Evolutionary conservation across 192 early-diverging fungal species (phyloP).

Genomic region (Oehlia diaphana): DNA sequence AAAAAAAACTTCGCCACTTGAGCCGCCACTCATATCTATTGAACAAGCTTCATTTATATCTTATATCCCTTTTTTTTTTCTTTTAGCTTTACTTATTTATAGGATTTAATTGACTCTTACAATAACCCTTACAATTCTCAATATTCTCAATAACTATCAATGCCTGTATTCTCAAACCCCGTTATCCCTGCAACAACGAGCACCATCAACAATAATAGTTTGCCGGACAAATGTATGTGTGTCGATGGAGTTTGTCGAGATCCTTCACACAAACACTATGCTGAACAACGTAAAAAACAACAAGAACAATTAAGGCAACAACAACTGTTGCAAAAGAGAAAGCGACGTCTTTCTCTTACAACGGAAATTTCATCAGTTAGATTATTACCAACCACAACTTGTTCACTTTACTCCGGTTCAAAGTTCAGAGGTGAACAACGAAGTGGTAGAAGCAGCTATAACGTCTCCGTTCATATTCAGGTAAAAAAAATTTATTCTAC

Average conservation of each 20-base stretch:
- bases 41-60: not conserved
- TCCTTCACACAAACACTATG: slow-evolving; percentile 26
- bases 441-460: slow-evolving; percentile 60
- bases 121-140: not conserved
- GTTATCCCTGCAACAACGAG: not conserved
- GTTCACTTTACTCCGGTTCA: slow-evolving; percentile 62
- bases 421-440: slow-evolving; percentile 67
- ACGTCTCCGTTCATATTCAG: slow-evolving; percentile 73
- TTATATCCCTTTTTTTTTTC: not conserved
- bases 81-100: not conserved
- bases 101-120: not conserved
- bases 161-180: slow-evolving; percentile 21
- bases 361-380: slow-evolving; percentile 31
- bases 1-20: slow-evolving; percentile 21
- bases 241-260: slow-evolving; percentile 27
- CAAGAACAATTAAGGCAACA: slow-evolving; percentile 24
- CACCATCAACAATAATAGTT: slow-evolving; percentile 19
- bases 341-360: slow-evolving; percentile 20
- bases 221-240: slow-evolving; percentile 26
- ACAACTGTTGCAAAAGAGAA: slow-evolving; percentile 21
- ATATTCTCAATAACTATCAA: not conserved
- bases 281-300: slow-evolving; percentile 20
- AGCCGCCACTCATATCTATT: not conserved
- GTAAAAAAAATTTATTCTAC: slow-evolving; percentile 39
- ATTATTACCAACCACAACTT: slow-evolving; percentile 33